Base-by-base conservation (phyloP, 768 basidiomycete genomes). In the Nevesoporus exiguus region DNA sequence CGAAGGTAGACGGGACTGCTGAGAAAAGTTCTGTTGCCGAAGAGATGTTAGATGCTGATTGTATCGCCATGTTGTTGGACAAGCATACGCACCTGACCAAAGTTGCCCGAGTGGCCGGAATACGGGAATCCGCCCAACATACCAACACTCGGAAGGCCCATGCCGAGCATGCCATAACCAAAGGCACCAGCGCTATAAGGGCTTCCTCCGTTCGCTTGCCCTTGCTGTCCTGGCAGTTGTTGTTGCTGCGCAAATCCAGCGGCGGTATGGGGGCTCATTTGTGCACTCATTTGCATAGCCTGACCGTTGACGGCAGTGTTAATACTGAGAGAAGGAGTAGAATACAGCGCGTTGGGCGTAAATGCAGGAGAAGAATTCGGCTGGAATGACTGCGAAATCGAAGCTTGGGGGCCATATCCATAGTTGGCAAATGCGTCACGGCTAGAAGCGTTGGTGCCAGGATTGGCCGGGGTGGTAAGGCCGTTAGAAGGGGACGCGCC, bases 371-470 rank as follows among this genome's bases (percentile, higher is more conserved):
- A 79, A 67, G 71, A 76, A 63, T 65, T 77, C 1, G 66, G 66
- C 37, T 70, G 70, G 68, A 79, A 85, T 19, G 76, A 73, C 61
- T 86, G 86, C 48, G 77, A 69, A 56, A 84, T 80, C 69, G 73
- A 81, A 30, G 86, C 84, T 61, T 88, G 84, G 17, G 86, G 84
- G 21, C 88, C 89, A 64, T 92, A 93, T 58, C 90, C 90, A 63
- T 92, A 92, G 77, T 91, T 92, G 55, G 88, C 88, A 67, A 88
- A 92, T 22, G 84, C 81, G 67, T 90, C 86, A 45, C 84, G 80
- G 52, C 78, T 70, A 50, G 78, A 74, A 62, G 65, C 65, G 51
- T 67, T 66, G 47, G 70, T 54, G 42, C 71, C 68, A 17, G 70
- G 73, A 66, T 66, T 78, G 39, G 72, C 68, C 46, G 70, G 68